Evolutionary conservation across 371 early-diverging fungal genomes (phyloP).

Genomic region (Mortierella sp.): DNA sequence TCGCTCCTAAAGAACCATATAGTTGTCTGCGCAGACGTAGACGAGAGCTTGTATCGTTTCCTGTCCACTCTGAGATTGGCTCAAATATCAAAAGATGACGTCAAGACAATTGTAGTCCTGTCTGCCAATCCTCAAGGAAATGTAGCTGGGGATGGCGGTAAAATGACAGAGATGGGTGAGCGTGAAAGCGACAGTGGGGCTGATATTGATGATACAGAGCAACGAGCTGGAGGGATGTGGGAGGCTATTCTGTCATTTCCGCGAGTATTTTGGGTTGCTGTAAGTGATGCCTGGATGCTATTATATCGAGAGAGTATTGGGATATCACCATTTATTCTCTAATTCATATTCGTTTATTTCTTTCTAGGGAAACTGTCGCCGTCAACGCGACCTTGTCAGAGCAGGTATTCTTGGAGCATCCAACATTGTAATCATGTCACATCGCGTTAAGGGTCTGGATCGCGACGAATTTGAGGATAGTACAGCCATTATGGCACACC

Average conservation of each 20-base stretch:
- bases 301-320: not conserved
- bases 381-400: constrained; percentile 68
- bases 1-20: constrained; percentile 39
- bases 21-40: constrained; percentile 36
- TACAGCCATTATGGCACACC: constrained; percentile 51
- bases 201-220: not conserved
- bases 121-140: constrained; percentile 32
- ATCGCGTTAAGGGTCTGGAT: constrained; percentile 24
- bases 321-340: too few relatives aligned
- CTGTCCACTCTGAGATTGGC: constrained; percentile 46
- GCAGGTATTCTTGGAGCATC: constrained; percentile 70
- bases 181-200: not conserved
- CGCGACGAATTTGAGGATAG: constrained; percentile 55
- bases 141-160: constrained; percentile 11
- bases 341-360: not conserved
- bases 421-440: constrained; percentile 71
- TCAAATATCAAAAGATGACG: constrained; percentile 32
- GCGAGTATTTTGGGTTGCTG: constrained; percentile 65
- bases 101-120: constrained; percentile 52
- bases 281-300: constrained; percentile 48
- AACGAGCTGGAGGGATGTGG: constrained; percentile 18
- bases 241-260: constrained; percentile 64
- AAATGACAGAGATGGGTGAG: constrained; percentile 2
- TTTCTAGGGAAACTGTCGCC: constrained; percentile 66
- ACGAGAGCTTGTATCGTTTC: constrained; percentile 43